Conservation (phyloP, 768 basidiomycete species). For the Rubroboletus satanas region DNA sequence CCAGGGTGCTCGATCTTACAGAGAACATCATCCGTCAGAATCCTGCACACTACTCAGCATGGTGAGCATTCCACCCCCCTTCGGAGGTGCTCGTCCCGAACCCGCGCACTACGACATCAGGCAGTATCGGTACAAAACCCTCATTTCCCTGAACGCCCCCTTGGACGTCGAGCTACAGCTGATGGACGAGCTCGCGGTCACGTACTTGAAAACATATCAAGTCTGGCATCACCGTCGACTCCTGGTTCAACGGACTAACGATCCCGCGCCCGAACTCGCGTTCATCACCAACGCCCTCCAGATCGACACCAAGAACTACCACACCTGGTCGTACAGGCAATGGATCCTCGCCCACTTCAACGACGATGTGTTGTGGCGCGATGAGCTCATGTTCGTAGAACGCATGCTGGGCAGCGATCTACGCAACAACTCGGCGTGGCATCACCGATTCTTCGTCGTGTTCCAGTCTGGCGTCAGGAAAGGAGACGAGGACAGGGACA, state of each 20-base stretch:
- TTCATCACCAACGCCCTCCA: constrained; percentile 74
- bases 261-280: constrained; percentile 63
- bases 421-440: constrained; percentile 97
- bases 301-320: constrained; percentile 92
- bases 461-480: constrained; percentile 61
- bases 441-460: constrained; percentile 88
- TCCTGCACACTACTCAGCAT: constrained; percentile 95
- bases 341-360: constrained; percentile 89
- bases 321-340: constrained; percentile 98
- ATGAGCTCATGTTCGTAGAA: constrained; percentile 75
- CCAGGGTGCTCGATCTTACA: constrained; percentile 81
- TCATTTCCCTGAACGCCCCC: constrained; percentile 61
- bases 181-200: constrained; percentile 84
- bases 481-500: constrained; percentile 59
- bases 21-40: constrained; percentile 87
- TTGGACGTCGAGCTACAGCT: constrained; percentile 75
- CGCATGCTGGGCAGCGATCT: constrained; percentile 69
- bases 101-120: constrained; percentile 37
- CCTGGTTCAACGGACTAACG: constrained; percentile 54
- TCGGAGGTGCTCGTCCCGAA: background rate
- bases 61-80: constrained; percentile 47
- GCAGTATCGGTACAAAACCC: constrained; percentile 93
- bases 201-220: constrained; percentile 92
- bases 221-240: constrained; percentile 94
- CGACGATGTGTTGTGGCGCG: constrained; percentile 63